Conservation (phyloP, 108 stramenopile genomes). For the Cylindrotheca fusiformis region DNA sequence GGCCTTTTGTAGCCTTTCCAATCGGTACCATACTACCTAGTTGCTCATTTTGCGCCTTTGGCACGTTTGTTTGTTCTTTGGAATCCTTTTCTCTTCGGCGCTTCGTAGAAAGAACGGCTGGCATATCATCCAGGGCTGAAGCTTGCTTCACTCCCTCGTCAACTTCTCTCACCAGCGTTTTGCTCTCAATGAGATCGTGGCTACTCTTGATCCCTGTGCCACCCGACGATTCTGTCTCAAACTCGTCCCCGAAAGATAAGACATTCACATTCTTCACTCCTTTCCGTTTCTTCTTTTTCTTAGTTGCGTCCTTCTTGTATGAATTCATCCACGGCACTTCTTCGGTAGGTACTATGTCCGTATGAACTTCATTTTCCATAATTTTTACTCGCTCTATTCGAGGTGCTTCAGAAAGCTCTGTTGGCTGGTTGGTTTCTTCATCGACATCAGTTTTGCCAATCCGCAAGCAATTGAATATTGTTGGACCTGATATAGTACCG, state of each 20-base stretch:
- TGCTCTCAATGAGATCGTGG: constrained; percentile 61
- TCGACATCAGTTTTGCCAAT: constrained; percentile 82
- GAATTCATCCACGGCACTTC: constrained; percentile 44
- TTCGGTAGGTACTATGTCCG: constrained; percentile 72
- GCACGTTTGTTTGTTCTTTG: not conserved
- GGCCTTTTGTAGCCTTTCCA: not conserved
- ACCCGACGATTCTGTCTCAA: constrained; percentile 51
- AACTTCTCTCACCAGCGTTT: constrained; percentile 26
- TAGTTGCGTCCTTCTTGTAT: constrained; percentile 18
- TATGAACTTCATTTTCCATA: constrained; percentile 77
- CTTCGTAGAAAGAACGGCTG: not conserved
- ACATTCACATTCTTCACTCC: constrained; percentile 82
- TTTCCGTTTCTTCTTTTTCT: constrained; percentile 56
- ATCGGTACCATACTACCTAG: too few species aligned
- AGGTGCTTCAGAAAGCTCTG: constrained; percentile 55
- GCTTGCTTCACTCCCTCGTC: constrained; percentile 18
- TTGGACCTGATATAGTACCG: constrained; percentile 87
- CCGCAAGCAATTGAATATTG: constrained; percentile 91
- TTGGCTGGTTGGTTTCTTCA: constrained; percentile 46
- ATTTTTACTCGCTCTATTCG: constrained; percentile 75
- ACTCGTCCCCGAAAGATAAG: constrained; percentile 85
- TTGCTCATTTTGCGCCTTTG: not conserved
- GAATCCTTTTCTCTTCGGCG: not conserved
- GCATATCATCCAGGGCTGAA: not conserved
- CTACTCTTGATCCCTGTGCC: constrained; percentile 51